phyloP scores from a whole-genome alignment of 1,284 basidiomycete genomes.

The Sporisorium sorghi region DNA sequence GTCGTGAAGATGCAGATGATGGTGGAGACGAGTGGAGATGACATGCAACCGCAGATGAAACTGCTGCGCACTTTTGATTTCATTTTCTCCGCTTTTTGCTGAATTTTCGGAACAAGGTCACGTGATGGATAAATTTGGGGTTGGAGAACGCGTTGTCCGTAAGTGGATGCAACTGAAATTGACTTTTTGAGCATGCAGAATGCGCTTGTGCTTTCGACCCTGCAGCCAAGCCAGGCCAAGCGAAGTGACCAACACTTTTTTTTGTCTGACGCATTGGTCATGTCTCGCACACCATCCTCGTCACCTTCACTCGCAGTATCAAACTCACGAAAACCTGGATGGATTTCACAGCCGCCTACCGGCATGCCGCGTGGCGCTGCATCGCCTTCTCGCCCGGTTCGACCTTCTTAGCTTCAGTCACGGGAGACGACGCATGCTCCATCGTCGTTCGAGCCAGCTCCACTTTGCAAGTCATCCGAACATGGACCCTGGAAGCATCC shows the following conservation, averaged over 20 bases:
- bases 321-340: constrained; percentile 19
- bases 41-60: constrained; percentile 6
- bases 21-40: constrained; percentile 1
- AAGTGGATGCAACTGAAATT: not conserved
- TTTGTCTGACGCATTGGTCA: no score
- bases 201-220: constrained; percentile 17
- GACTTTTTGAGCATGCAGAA: not conserved
- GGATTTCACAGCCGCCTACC: constrained; percentile 62
- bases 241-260: constrained; percentile 11
- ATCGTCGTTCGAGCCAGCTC: constrained; percentile 56
- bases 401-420: constrained; percentile 61
- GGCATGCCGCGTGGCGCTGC: constrained; percentile 54
- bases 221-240: constrained; percentile 8
- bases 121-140: constrained; percentile 10
- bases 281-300: constrained; percentile 1
- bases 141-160: constrained; percentile 26
- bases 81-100: not conserved
- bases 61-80: constrained; percentile 7
- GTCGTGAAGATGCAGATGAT: not conserved
- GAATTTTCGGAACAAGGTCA: constrained; percentile 13
- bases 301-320: not conserved
- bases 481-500: constrained; percentile 51
- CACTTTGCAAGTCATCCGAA: constrained; percentile 61
- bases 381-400: constrained; percentile 64
- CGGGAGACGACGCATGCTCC: constrained; percentile 33